A percentile compares a stretch with the other conserved stretches of the same genome.
Conservation (phyloP, 257 asterid genomes). For the Petunia axillaris region DNA sequence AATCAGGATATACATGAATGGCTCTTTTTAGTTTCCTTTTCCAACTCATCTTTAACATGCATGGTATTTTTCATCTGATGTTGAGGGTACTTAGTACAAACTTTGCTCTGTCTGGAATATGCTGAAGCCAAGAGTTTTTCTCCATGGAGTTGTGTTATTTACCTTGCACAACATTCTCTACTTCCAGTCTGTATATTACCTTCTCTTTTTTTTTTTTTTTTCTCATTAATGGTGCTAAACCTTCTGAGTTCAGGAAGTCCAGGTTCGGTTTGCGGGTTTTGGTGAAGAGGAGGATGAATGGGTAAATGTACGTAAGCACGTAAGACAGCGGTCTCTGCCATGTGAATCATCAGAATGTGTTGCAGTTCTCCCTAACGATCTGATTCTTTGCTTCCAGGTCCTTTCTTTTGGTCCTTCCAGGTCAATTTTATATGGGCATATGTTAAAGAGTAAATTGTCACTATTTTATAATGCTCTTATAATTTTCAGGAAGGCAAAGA, state of each 20-base stretch:
- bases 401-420: conserved; percentile 18
- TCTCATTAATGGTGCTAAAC: background rate
- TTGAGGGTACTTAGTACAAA: background rate
- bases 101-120: conserved; percentile 6
- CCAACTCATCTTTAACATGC: background rate
- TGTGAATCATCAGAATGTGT: conserved; percentile 97
- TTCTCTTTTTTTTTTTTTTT: background rate
- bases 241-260: conserved; percentile 70
- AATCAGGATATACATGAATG: background rate
- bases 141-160: conserved; percentile 17
- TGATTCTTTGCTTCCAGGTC: conserved; percentile 98
- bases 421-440: conserved; percentile 1
- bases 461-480: conserved; percentile 27
- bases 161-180: background rate
- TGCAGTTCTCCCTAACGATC: conserved; percentile 80
- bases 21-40: background rate
- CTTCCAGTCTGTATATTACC: background rate
- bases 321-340: conserved; percentile 93
- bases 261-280: conserved; percentile 95
- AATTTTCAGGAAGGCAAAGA: conserved; percentile 90
- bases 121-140: background rate
- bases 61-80: background rate
- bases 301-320: conserved; percentile 79
- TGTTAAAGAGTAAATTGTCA: background rate
- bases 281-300: conserved; percentile 97